Conservation (phyloP, 2,329 filamentous ascomycete species). For the Hysterium pulicare region DNA sequence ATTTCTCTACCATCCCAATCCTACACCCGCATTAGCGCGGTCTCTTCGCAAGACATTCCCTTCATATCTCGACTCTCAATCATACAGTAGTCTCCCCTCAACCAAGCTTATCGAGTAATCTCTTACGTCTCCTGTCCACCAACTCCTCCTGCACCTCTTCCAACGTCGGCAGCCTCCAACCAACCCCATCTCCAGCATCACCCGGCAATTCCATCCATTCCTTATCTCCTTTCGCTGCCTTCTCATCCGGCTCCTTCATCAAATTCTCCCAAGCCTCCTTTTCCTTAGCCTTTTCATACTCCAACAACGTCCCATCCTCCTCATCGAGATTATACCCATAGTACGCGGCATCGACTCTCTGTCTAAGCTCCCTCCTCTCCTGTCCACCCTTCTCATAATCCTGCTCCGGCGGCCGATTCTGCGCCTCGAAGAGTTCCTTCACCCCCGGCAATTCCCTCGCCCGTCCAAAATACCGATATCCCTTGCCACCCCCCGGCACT, state of each 20-base stretch:
- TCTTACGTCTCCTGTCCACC: slow-evolving; percentile 77
- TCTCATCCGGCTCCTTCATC: slow-evolving; percentile 38
- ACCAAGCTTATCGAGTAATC: slow-evolving; percentile 75
- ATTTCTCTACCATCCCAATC: background rate
- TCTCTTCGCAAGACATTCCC: no score
- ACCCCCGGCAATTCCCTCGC: slow-evolving; percentile 89
- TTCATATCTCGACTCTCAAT: background rate
- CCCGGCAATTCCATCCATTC: slow-evolving; percentile 83
- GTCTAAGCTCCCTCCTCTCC: slow-evolving; percentile 65
- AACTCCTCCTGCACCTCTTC: slow-evolving; percentile 95
- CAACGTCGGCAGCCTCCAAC: slow-evolving; percentile 78
- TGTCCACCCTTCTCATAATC: slow-evolving; percentile 62
- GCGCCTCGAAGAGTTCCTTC: slow-evolving; percentile 67
- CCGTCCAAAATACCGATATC: slow-evolving; percentile 82
- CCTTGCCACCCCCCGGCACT: slow-evolving; percentile 69
- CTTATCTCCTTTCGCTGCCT: slow-evolving; percentile 21
- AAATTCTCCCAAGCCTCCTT: slow-evolving; percentile 72
- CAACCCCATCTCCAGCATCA: slow-evolving; percentile 75
- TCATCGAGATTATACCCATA: slow-evolving; percentile 94
- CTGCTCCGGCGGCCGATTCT: slow-evolving; percentile 34
- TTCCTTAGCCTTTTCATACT: slow-evolving; percentile 81
- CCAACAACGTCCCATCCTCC: slow-evolving; percentile 77
- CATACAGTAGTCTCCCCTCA: background rate
- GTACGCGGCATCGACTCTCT: slow-evolving; percentile 86
- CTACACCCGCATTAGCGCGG: no score